These are phyloP conservation scores for Pythium aphanidermatum DNA, from an alignment of 352 stramenopile species.

Conservation along the genomic window DNA sequence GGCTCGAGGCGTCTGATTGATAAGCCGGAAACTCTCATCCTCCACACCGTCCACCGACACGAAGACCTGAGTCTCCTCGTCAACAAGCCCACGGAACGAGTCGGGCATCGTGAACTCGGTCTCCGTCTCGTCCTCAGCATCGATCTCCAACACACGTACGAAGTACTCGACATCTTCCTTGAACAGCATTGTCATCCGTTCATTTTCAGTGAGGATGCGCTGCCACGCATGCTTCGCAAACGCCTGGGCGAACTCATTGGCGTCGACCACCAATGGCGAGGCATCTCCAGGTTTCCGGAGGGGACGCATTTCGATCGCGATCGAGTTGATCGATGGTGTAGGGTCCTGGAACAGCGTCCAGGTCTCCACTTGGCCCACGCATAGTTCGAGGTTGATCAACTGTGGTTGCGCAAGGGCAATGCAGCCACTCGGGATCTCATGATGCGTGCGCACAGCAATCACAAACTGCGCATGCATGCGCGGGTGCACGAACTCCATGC, in stretches of 20 bases:
- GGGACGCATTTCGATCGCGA: slow-evolving; percentile 70
- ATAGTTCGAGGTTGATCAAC: slow-evolving; percentile 80
- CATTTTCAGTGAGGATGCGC: slow-evolving; percentile 73
- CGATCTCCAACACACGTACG: slow-evolving; percentile 61
- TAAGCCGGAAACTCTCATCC: slow-evolving; percentile 30
- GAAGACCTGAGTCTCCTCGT: slow-evolving; percentile 53
- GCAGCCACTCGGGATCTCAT: slow-evolving; percentile 30
- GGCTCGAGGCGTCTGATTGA: slow-evolving; percentile 23
- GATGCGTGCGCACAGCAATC: slow-evolving; percentile 36
- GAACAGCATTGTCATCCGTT: slow-evolving; percentile 56
- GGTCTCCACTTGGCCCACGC: slow-evolving; percentile 55
- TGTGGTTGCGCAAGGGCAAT: slow-evolving; percentile 61
- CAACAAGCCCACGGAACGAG: slow-evolving; percentile 60
- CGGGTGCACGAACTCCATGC: slow-evolving; percentile 45
- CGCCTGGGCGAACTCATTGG: slow-evolving; percentile 37
- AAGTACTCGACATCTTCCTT: slow-evolving; percentile 54
- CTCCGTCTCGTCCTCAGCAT: slow-evolving; percentile 63
- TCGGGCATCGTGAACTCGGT: slow-evolving; percentile 85
- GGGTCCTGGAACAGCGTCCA: slow-evolving; percentile 72
- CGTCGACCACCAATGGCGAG: slow-evolving; percentile 28
- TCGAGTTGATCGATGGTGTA: slow-evolving; percentile 28
- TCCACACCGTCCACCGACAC: slow-evolving; percentile 47
- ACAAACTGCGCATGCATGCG: slow-evolving; percentile 76
- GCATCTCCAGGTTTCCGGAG: slow-evolving; percentile 20
- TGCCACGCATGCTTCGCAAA: slow-evolving; percentile 53